These are phyloP conservation scores for Microbotryum violaceum DNA, from an alignment of 1,284 basidiomycete species.

Conservation along the genomic window DNA sequence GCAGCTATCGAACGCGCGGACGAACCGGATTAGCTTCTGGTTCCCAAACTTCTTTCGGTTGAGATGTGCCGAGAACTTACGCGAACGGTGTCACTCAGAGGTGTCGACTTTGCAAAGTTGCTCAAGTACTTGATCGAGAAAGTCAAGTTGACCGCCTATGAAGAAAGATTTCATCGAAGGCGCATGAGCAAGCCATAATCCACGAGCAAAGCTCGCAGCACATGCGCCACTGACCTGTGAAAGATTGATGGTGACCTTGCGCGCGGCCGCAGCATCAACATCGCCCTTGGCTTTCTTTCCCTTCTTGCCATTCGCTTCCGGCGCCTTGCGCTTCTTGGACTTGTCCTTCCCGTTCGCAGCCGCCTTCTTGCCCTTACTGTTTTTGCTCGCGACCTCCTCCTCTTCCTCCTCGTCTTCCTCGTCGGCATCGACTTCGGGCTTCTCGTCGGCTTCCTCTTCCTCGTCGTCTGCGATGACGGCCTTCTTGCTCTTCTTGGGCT, in stretches of 20 bases:
- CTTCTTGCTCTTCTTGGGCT: constrained; percentile 44
- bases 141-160: constrained; percentile 78
- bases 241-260: constrained; percentile 66
- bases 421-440: constrained; percentile 35
- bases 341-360: constrained; percentile 15
- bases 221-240: constrained; percentile 43
- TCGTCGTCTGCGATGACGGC: constrained; percentile 11
- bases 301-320: constrained; percentile 37
- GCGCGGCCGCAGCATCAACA: constrained; percentile 42
- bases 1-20: constrained; percentile 46
- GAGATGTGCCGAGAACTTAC: constrained; percentile 36
- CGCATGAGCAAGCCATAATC: background rate
- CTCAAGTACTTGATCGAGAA: constrained; percentile 96
- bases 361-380: constrained; percentile 28
- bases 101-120: constrained; percentile 90
- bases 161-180: constrained; percentile 22
- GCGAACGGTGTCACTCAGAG: constrained; percentile 61
- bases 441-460: constrained; percentile 22
- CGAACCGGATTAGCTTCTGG: too few relatives aligned
- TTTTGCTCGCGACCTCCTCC: constrained; percentile 23
- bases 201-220: background rate
- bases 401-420: constrained; percentile 33
- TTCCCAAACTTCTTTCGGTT: constrained; percentile 8
- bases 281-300: constrained; percentile 50
- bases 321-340: constrained; percentile 17